Evolutionary conservation across 192 early-diverging fungal genomes (phyloP).

Genomic region (Coemansia sp.): DNA sequence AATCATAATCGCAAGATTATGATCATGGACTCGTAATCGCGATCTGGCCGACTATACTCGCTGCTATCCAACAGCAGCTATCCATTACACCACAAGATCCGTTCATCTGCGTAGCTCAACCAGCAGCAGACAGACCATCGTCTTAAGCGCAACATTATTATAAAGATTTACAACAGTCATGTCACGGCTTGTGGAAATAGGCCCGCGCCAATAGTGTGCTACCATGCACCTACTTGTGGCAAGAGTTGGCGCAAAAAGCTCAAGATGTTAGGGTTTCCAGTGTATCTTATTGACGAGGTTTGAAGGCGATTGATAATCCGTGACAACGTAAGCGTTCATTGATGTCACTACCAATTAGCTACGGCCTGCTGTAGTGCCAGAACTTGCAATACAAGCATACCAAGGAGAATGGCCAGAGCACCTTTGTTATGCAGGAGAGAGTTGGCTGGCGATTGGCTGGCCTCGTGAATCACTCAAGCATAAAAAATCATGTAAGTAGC

Average conservation of each 20-base stretch:
- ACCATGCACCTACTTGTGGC: slow-evolving; percentile 11
- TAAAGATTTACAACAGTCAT: neutral
- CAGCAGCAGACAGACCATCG: neutral
- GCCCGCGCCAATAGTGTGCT: slow-evolving; percentile 1
- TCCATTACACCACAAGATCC: neutral
- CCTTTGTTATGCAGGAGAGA: neutral
- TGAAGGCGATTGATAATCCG: neutral
- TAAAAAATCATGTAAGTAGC: neutral
- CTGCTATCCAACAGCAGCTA: no score
- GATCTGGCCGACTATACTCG: no score
- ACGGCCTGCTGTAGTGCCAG: neutral
- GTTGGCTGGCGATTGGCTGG: neutral
- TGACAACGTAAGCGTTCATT: neutral
- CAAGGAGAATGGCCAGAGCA: no score
- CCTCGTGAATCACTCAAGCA: neutral
- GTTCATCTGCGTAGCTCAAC: neutral
- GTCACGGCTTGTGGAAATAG: slow-evolving; percentile 4
- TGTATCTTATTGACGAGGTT: slow-evolving; percentile 18
- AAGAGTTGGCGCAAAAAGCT: slow-evolving; percentile 7
- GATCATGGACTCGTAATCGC: no score
- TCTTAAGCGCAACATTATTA: neutral
- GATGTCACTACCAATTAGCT: neutral
- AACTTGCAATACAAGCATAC: no score
- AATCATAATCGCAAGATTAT: no score
- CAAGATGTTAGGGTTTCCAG: neutral